Evolutionary conservation across 176 grass and related monocot species (phyloP).

Genomic region (Zoysia pacifica): DNA sequence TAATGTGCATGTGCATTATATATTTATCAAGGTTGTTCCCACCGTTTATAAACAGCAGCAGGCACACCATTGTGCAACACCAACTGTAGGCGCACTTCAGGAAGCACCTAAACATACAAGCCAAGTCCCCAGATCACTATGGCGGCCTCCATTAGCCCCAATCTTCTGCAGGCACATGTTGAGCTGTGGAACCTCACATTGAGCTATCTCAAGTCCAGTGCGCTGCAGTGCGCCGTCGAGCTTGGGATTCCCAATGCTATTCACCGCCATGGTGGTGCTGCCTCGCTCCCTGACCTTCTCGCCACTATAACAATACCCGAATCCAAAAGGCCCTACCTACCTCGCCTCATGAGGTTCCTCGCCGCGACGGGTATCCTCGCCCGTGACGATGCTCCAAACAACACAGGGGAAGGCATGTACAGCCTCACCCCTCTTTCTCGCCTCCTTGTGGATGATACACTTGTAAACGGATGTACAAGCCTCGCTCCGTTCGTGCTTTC

Average conservation of each 20-base stretch:
- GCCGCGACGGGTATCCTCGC: conserved; percentile 8
- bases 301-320: background rate
- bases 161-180: too few relatives aligned
- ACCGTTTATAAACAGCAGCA: too few relatives aligned
- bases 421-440: conserved; percentile 37
- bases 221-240: conserved; percentile 41
- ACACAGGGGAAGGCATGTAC: conserved; percentile 3
- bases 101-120: too few relatives aligned
- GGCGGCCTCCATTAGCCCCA: too few relatives aligned
- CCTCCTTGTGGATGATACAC: conserved; percentile 19
- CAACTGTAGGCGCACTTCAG: too few relatives aligned
- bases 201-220: conserved; percentile 33
- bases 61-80: too few relatives aligned
- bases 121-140: too few relatives aligned
- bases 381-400: background rate
- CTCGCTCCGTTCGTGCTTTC: conserved; percentile 15
- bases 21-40: too few relatives aligned
- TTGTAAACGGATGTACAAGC: background rate
- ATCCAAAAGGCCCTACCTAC: conserved; percentile 1
- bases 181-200: background rate
- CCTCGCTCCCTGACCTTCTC: conserved; percentile 24
- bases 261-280: background rate
- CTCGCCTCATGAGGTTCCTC: conserved; percentile 50
- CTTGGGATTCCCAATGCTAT: conserved; percentile 48
- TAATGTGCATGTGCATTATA: too few relatives aligned